Evolutionary conservation across 1,284 basidiomycete genomes (phyloP).

Genomic region (Hemileia vastatrix): DNA sequence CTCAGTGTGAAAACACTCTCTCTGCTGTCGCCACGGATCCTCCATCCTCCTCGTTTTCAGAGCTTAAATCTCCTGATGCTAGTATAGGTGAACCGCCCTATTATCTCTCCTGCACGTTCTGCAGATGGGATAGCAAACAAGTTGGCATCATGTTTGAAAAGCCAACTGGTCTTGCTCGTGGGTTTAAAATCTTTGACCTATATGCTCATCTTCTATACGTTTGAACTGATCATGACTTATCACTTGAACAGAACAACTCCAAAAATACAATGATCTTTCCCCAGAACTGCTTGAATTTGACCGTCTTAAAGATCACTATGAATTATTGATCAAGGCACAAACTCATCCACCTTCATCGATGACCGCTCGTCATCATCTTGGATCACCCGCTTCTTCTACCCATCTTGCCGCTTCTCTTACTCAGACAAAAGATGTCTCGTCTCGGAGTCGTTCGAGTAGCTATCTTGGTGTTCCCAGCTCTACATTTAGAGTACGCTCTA

Average conservation of each 20-base stretch:
- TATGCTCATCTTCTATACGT: neutral
- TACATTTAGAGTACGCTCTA: conserved; percentile 16
- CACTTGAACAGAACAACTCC: conserved; percentile 62
- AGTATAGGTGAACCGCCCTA: conserved; percentile 70
- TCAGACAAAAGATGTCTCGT: conserved; percentile 19
- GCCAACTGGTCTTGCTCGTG: conserved; percentile 67
- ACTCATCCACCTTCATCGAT: conserved; percentile 5
- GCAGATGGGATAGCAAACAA: conserved; percentile 86
- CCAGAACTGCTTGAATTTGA: conserved; percentile 80
- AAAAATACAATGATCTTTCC: conserved; percentile 73
- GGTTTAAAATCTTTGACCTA: conserved; percentile 16
- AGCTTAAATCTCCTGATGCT: conserved; percentile 38
- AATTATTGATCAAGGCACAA: conserved; percentile 57
- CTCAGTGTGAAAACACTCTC: conserved; percentile 76
- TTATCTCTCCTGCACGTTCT: conserved; percentile 80
- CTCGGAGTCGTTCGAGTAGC: conserved; percentile 11
- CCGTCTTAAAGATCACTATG: conserved; percentile 83
- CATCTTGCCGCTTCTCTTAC: conserved; percentile 40
- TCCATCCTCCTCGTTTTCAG: conserved; percentile 52
- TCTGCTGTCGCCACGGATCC: conserved; percentile 79
- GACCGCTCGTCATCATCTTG: neutral
- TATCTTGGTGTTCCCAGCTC: conserved; percentile 17
- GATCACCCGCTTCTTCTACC: conserved; percentile 25
- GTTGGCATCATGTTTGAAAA: conserved; percentile 90
- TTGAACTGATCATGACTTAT: neutral